Evolutionary conservation across 805 yeast species (phyloP).

Genomic region (Metschnikowia orientalis): DNA sequence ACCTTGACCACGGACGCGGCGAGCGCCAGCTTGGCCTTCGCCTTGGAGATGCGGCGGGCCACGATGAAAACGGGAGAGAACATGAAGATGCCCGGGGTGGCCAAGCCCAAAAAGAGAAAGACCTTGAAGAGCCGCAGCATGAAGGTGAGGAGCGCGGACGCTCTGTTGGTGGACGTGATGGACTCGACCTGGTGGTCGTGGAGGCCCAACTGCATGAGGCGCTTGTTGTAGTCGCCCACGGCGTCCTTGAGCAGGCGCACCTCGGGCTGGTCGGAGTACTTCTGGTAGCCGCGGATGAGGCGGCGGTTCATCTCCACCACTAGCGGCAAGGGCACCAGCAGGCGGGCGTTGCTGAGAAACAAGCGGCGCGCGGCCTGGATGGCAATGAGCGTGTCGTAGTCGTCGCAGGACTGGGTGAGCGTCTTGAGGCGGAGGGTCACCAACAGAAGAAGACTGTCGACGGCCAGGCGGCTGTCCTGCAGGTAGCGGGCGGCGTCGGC

Average conservation of each 20-base stretch:
- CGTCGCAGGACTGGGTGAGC: slow-evolving; percentile 39
- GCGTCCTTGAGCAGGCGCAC: slow-evolving; percentile 26
- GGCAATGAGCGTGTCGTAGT: slow-evolving; percentile 40
- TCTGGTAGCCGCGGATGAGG: slow-evolving; percentile 33
- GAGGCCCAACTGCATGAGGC: slow-evolving; percentile 29
- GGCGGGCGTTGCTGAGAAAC: slow-evolving; percentile 32
- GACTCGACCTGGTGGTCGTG: slow-evolving; percentile 41
- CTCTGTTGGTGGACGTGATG: slow-evolving; percentile 21
- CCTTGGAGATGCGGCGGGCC: slow-evolving; percentile 28
- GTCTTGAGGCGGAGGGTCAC: slow-evolving; percentile 34
- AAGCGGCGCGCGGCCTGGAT: slow-evolving; percentile 41
- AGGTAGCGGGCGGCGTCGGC: slow-evolving; percentile 26
- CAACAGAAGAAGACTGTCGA: slow-evolving; percentile 24
- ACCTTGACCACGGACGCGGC: slow-evolving; percentile 37
- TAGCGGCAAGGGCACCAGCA: slow-evolving; percentile 35
- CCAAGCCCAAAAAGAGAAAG: slow-evolving; percentile 27
- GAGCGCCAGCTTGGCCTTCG: slow-evolving; percentile 37
- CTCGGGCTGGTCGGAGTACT: slow-evolving; percentile 31
- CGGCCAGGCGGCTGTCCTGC: slow-evolving; percentile 25
- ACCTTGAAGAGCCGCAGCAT: slow-evolving; percentile 25
- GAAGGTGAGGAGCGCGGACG: slow-evolving; percentile 23
- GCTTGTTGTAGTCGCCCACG: slow-evolving; percentile 33
- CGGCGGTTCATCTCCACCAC: slow-evolving; percentile 42
- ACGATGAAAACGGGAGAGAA: slow-evolving; percentile 39
- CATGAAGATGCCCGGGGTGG: slow-evolving; percentile 35